A percentile compares a stretch with the other conserved stretches of the same genome.
phyloP scores from a whole-genome alignment of 148 eudicot species.

The Cornus florida region DNA sequence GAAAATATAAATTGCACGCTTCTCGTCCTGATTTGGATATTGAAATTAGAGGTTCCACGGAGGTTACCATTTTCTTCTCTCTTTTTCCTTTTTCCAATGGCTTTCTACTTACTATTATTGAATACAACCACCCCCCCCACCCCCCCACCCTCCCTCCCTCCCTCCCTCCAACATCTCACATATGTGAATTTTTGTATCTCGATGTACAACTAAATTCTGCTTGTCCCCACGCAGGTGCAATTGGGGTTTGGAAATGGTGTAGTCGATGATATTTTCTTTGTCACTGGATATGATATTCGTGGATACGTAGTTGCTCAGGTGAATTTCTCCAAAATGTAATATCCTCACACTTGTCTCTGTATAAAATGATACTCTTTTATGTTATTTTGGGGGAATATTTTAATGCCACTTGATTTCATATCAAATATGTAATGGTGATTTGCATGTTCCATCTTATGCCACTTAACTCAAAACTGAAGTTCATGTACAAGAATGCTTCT shows the following conservation, averaged over 20 bases:
- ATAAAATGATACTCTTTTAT: background rate
- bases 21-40: conserved; percentile 72
- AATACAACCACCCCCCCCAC: background rate
- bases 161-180: background rate
- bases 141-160: no score
- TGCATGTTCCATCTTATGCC: background rate
- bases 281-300: conserved; percentile 78
- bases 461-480: background rate
- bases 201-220: conserved; percentile 6
- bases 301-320: conserved; percentile 97
- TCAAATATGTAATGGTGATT: background rate
- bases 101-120: conserved; percentile 11
- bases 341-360: background rate
- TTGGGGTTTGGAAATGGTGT: conserved; percentile 78
- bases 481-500: background rate
- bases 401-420: background rate
- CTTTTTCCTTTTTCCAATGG: no score
- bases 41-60: conserved; percentile 69
- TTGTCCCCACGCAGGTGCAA: conserved; percentile 64
- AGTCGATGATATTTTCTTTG: conserved; percentile 78
- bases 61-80: conserved; percentile 37
- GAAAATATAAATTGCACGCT: conserved; percentile 76
- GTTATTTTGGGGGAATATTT: background rate
- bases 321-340: conserved; percentile 7
- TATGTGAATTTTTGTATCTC: background rate